These are phyloP conservation scores for Diaporthe citriasiana DNA, from an alignment of 2,329 filamentous ascomycete species.

Conservation along the genomic window DNA sequence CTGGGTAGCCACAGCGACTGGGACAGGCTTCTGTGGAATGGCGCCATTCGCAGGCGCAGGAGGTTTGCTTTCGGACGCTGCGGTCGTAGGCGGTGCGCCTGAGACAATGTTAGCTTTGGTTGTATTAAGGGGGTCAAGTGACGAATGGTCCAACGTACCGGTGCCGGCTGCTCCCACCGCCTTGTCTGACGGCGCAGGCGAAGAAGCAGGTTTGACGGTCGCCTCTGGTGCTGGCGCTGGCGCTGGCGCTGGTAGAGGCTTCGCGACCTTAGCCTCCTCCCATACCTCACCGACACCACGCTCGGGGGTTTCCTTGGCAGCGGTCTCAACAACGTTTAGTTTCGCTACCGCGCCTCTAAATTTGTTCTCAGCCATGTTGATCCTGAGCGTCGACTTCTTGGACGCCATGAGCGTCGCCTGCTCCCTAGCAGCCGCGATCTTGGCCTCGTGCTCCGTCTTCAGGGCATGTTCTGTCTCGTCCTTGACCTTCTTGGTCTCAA, in stretches of 20 bases:
- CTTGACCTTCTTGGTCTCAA: slow-evolving; percentile 72
- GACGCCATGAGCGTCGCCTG: slow-evolving; percentile 79
- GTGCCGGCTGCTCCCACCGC: slow-evolving; percentile 32
- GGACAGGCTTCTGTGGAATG: slow-evolving; percentile 36
- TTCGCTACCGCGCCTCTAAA: slow-evolving; percentile 76
- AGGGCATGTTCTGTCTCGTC: slow-evolving; percentile 64
- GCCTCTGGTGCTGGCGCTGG: slow-evolving; percentile 18
- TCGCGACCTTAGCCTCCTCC: slow-evolving; percentile 80
- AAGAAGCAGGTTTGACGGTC: slow-evolving; percentile 44
- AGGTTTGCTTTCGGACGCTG: slow-evolving; percentile 29
- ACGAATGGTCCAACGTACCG: slow-evolving; percentile 23
- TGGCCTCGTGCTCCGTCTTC: slow-evolving; percentile 66
- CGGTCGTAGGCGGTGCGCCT: slow-evolving; percentile 16
- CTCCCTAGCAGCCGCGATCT: slow-evolving; percentile 67
- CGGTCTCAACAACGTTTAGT: slow-evolving; percentile 82
- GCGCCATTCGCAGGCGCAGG: slow-evolving; percentile 38
- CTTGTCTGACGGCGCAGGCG: slow-evolving; percentile 36
- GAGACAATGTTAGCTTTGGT: slow-evolving; percentile 8
- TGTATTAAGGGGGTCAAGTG: background rate
- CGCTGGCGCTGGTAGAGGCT: slow-evolving; percentile 55
- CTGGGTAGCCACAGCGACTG: slow-evolving; percentile 40
- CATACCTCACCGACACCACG: slow-evolving; percentile 89
- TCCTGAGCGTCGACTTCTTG: slow-evolving; percentile 80
- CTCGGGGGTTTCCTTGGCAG: slow-evolving; percentile 87
- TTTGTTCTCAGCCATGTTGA: slow-evolving; percentile 85